A percentile compares a stretch with the other conserved stretches of the same genome.
Conservation (phyloP, 2,329 filamentous ascomycete species). For the Fusarium sp. region DNA sequence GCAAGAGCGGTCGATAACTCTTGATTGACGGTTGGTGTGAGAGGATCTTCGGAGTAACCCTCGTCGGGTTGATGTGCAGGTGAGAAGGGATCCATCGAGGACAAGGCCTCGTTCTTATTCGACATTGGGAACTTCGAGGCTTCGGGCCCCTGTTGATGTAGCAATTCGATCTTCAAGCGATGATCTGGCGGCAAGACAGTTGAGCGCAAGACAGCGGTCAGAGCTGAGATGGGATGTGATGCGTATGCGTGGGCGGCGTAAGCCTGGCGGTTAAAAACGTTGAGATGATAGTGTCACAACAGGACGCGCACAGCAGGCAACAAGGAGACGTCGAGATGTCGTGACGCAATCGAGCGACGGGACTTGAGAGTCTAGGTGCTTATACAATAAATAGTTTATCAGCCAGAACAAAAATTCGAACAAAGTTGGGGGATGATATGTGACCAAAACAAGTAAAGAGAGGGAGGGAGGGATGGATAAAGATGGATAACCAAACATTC, state of each 20-base stretch:
- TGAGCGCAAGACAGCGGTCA: conserved; percentile 3
- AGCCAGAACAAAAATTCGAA: not conserved
- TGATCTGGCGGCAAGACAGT: not conserved
- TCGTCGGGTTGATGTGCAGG: conserved; percentile 76
- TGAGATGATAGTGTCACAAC: conserved; percentile 13
- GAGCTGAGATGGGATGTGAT: not conserved
- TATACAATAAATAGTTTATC: not conserved
- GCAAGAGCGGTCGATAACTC: conserved; percentile 48
- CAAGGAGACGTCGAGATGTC: not conserved
- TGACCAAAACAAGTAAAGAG: conserved; percentile 8
- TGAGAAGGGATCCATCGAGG: conserved; percentile 58
- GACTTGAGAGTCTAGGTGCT: not conserved
- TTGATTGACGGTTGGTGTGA: conserved; percentile 55
- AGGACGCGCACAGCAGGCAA: conserved; percentile 24
- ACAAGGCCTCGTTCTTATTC: conserved; percentile 40
- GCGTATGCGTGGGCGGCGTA: not conserved
- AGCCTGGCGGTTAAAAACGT: conserved; percentile 4
- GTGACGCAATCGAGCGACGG: conserved; percentile 6
- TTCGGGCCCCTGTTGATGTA: conserved; percentile 31
- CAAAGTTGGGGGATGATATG: not conserved
- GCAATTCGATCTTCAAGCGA: conserved; percentile 5
- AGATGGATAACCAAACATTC: conserved; percentile 14
- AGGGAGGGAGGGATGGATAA: not conserved
- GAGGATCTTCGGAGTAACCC: conserved; percentile 83
- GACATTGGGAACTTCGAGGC: conserved; percentile 41